Evolutionary conservation across 1,139 yeast genomes (phyloP).

Genomic region (Meyerozyma athensensis): DNA sequence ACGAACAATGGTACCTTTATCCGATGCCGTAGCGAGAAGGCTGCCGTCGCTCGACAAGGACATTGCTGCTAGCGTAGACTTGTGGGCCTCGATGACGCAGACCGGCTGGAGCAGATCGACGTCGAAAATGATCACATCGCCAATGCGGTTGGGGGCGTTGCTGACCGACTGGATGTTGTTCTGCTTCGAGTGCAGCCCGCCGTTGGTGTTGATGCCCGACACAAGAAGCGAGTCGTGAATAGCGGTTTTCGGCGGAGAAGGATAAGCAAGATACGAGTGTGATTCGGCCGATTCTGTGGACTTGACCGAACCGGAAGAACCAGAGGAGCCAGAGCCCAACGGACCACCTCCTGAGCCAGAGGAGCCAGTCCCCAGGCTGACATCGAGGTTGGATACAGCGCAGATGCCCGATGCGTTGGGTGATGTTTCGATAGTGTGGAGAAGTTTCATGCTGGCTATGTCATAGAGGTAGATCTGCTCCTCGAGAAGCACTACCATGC

Average conservation of each 20-base stretch:
- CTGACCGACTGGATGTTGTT: slow-evolving; percentile 43
- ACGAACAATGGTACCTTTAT: slow-evolving; percentile 89
- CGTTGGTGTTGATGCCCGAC: slow-evolving; percentile 42
- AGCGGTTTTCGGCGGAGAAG: slow-evolving; percentile 65
- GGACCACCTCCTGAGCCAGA: too few species aligned
- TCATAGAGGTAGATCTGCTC: slow-evolving; percentile 89
- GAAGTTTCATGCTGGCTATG: slow-evolving; percentile 76
- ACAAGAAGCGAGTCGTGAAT: slow-evolving; percentile 42
- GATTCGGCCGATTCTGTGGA: slow-evolving; percentile 25
- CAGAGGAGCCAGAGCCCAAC: background rate
- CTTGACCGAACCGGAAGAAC: background rate
- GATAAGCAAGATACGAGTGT: slow-evolving; percentile 74
- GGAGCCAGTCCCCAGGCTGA: too few species aligned
- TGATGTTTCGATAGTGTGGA: slow-evolving; percentile 83
- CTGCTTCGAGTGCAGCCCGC: slow-evolving; percentile 39
- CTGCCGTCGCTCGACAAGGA: slow-evolving; percentile 78
- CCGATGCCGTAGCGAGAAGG: slow-evolving; percentile 87
- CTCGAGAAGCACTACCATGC: slow-evolving; percentile 73
- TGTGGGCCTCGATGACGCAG: slow-evolving; percentile 91
- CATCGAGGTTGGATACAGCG: slow-evolving; percentile 58
- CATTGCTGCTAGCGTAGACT: slow-evolving; percentile 75
- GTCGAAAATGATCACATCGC: slow-evolving; percentile 87
- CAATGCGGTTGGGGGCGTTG: slow-evolving; percentile 52
- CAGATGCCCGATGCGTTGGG: slow-evolving; percentile 61
- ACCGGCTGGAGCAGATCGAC: slow-evolving; percentile 74